Evolutionary conservation across 768 basidiomycete species (phyloP).

Genomic region (Boletus tylopilopsis): DNA sequence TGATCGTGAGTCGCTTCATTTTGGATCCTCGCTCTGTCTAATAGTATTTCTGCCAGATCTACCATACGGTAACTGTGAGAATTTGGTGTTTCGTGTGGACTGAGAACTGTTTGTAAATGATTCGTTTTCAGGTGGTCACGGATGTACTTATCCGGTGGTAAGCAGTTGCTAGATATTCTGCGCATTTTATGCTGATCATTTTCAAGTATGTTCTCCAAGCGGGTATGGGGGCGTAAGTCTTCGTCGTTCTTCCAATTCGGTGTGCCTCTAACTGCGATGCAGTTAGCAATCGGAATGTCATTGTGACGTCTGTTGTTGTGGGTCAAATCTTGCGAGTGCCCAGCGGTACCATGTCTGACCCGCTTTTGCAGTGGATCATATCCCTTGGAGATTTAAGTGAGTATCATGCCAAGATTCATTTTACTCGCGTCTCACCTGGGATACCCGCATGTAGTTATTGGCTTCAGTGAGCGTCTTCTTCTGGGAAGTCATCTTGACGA

Average conservation of each 20-base stretch:
- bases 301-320: constrained; percentile 45
- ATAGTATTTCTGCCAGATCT: constrained; percentile 35
- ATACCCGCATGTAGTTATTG: constrained; percentile 1
- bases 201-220: constrained; percentile 44
- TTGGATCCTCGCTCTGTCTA: neutral
- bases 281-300: constrained; percentile 41
- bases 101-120: neutral
- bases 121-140: constrained; percentile 38
- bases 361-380: constrained; percentile 29
- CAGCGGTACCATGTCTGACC: neutral
- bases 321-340: constrained; percentile 16
- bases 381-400: constrained; percentile 47
- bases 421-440: neutral
- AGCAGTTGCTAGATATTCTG: neutral
- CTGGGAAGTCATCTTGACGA: neutral
- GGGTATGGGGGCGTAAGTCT: constrained; percentile 48
- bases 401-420: constrained; percentile 1
- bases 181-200: neutral
- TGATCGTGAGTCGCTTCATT: constrained; percentile 39
- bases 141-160: constrained; percentile 48
- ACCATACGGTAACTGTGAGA: constrained; percentile 52
- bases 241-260: neutral
- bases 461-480: constrained; percentile 6
- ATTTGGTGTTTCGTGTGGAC: neutral
- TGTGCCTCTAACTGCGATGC: constrained; percentile 27